Evolutionary conservation across 768 basidiomycete species (phyloP), one percentile per base, ranked within the genome.

Genomic region (Podaxis sp.): DNA sequence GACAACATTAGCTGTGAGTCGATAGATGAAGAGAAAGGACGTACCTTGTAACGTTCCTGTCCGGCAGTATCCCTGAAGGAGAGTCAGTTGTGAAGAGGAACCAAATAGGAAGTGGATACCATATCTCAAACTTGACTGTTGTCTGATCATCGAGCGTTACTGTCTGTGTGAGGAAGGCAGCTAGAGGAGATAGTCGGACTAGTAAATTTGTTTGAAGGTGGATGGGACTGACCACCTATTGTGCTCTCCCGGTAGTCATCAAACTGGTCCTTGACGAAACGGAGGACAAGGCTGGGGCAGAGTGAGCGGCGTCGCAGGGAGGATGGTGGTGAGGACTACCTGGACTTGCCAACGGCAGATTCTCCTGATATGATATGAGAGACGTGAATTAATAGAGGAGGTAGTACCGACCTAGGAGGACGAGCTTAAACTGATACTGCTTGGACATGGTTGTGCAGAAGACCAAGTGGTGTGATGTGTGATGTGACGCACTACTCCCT

Each of bases 131-230:
- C 81, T 98, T 98, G 70, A 99, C 92, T 23, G 88, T 88, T 23
- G 91, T 91, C 64, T 88, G 86, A 71, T 95, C 90, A 50, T 95
- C 90, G 42, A 97, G 82, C 11, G 87, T 88, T 35, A 98, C 92
- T 2, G 95, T 97, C 74, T 98, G 96, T n/a, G 97, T 98, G 65
- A 99, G 75, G 82, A 99, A 99, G 37, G 96, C 96, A 62, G 96
- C 96, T 93, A 68, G 25, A 44, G 67, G 66, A 67, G 66, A 56
- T 50, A 37, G 54, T 67, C 55, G 66, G 66, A 62, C 40, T 65
- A 42, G 42, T 7, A 18, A 47, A 25, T 32, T 37, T n/a, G 6
- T 35, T 35, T 40, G 47, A 61, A 50, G 14, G 23, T 50, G 57
- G 23, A n/a, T 64, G 68, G 32, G 60, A 57, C 73, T 54, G 25